Base-by-base conservation (phyloP, 805 yeast species). In the Candida maris region DNA sequence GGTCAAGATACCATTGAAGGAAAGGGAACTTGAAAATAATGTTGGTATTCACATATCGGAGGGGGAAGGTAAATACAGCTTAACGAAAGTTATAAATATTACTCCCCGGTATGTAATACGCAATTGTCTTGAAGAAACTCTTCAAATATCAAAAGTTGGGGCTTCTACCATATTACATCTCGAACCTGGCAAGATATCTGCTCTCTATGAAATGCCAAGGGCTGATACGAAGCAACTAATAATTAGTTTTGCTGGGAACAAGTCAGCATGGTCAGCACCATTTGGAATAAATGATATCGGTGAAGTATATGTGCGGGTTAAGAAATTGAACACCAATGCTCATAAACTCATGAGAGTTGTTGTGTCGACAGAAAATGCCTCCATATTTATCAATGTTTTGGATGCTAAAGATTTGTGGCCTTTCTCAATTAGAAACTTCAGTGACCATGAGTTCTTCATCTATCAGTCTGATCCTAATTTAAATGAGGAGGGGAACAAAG, bases 351-450 rank as follows among this genome's bases (percentile, higher is more conserved):
- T 88, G 22, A 79, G 84, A 52, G 73, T 86, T 19, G 89, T 83
- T 39, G 75, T 87, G 18, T 56, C 81, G 23, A 66, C 87, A n/a
- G 96, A 89, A 44, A 75, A 77, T 29, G 88, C 95, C 0, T 77
- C 96, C 0, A 65, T 94, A 14, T 89, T 87, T 51, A 72, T 93
- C 31, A 81, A 80, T 45, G 58, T 91, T 24, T 73, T 73, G 27
- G 79, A 79, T 53, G 93, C 95, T 2, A 75, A 77, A 23, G 73
- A 79, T 41, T 68, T 72, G 40, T 93, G 99, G 99, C 99, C 98
- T 9, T 93, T 66, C 56, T 85, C 96, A 0, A 80, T 93, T 27
- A 68, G 96, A 42, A 93, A 93, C 57, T 89, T 87, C 61, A 85
- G 93, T 56, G 86, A 86, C 43, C 64, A 75, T n/a, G 96, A 87